Percentiles rank a stretch among this genome's conserved stretches.
Conservation (phyloP, 164 flowering plant genomes). For the Hamamelis virginiana region DNA sequence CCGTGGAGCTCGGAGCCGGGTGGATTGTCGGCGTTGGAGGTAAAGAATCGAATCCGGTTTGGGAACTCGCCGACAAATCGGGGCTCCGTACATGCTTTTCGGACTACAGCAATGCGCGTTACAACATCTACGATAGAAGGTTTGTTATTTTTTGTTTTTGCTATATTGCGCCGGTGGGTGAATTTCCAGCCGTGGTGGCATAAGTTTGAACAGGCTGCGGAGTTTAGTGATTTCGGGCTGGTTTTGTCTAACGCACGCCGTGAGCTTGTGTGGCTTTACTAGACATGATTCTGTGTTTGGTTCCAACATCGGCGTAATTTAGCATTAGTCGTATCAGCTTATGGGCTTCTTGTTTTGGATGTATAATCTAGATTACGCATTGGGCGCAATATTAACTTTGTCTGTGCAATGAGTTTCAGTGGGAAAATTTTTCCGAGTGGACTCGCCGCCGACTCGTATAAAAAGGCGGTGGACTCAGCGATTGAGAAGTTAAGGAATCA, state of each 20-base stretch:
- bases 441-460: slow-evolving; percentile 74
- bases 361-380: neutral
- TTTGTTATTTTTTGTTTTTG: slow-evolving; percentile 8
- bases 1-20: slow-evolving; percentile 92
- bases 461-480: slow-evolving; percentile 85
- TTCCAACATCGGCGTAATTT: slow-evolving; percentile 13
- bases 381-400: neutral
- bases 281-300: slow-evolving; percentile 1
- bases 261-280: no score
- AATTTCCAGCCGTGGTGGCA: no score
- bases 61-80: slow-evolving; percentile 65
- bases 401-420: slow-evolving; percentile 32
- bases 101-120: slow-evolving; percentile 88
- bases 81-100: slow-evolving; percentile 80
- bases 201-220: neutral
- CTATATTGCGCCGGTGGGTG: neutral
- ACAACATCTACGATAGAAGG: slow-evolving; percentile 84
- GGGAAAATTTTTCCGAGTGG: slow-evolving; percentile 86
- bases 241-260: slow-evolving; percentile 9
- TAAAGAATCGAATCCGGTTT: slow-evolving; percentile 71
- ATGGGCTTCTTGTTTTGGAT: neutral
- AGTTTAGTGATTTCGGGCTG: neutral
- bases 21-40: slow-evolving; percentile 97
- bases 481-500: slow-evolving; percentile 48
- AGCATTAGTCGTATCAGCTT: neutral